These are phyloP conservation scores for Penicillium canariense DNA, from an alignment of 495 filamentous ascomycete genomes.

Conservation along the genomic window DNA sequence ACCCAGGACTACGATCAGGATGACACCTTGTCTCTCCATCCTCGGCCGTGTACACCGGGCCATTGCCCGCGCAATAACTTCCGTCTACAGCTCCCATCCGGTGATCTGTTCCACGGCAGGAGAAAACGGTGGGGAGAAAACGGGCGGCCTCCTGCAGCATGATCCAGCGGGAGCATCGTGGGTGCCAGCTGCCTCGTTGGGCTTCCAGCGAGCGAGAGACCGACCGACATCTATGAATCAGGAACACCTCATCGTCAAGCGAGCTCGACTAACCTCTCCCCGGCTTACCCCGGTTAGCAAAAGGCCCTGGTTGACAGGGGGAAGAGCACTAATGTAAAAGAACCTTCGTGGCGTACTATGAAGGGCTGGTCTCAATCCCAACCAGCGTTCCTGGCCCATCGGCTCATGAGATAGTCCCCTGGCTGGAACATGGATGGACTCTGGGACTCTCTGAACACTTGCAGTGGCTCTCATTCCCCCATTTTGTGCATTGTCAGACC, in stretches of 20 bases:
- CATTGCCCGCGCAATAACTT: constrained; percentile 8
- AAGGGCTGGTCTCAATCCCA: constrained; percentile 25
- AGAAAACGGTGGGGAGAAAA: constrained; percentile 33
- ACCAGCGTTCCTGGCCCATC: constrained; percentile 21
- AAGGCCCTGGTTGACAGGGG: constrained; percentile 2
- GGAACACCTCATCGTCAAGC: background rate
- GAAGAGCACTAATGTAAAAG: background rate
- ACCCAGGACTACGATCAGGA: too few species aligned
- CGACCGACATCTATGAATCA: constrained; percentile 14
- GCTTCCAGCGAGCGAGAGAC: background rate
- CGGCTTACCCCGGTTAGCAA: constrained; percentile 3
- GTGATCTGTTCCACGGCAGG: constrained; percentile 38
- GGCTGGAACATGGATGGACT: constrained; percentile 8
- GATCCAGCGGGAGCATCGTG: constrained; percentile 16
- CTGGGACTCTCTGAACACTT: constrained; percentile 1
- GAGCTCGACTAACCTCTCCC: background rate
- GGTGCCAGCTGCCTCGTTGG: constrained; percentile 5
- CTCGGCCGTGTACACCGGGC: constrained; percentile 11
- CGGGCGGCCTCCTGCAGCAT: constrained; percentile 41
- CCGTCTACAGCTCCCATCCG: constrained; percentile 5
- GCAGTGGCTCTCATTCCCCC: background rate
- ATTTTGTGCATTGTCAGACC: constrained; percentile 30
- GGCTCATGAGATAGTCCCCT: constrained; percentile 17
- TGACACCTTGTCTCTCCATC: constrained; percentile 8
- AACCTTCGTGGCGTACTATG: constrained; percentile 13